Evolutionary conservation across 768 basidiomycete species (phyloP), one percentile per base, ranked within the genome.

Genomic region (Boletus subcaerulescens): DNA sequence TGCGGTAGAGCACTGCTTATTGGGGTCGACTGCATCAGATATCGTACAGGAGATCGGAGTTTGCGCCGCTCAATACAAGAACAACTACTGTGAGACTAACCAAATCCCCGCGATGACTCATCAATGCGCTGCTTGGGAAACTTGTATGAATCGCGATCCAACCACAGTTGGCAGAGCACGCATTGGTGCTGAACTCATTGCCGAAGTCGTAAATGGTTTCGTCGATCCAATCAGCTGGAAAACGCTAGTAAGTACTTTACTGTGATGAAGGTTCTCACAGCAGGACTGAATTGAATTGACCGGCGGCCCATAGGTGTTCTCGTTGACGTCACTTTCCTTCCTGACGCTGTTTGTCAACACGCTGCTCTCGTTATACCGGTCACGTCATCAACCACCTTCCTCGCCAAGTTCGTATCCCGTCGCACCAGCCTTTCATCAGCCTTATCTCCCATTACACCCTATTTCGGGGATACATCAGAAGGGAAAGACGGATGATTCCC

Each of bases 201-300:
- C 93, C 49, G 95, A 97, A 66, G 89, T 98, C 42, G 86, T 98
- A 58, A 97, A 98, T 68, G 86, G 92, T 1, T 99, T 99, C 67
- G 91, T 98, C 14, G 96, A 99, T 67, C 89, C 90, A 46, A 95
- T 99, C 73, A 93, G 89, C 69, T 98, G 94, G 93, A 97, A 95
- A 75, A 94, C 94, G 13, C 74, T 98, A 71, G 96, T 92, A 58
- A 72, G 89, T 73, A 29, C 52, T 50, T 44, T 55, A 38, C 45
- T 42, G 4, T 44, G 64, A 49, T 45, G 42, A 47, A 50, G 39
- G 11, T 50, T 53, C 56, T 51, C 56, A 58, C 56, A 50, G 52
- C 47, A 55, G 18, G 56, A 29, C 33, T 35, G 33, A 14, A 65
- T 54, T 64, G 45, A 71, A 58, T 57, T 43, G 39, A 45, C 43